Conservation (phyloP, 208 protist genomes). For the Trichomonas vaginalis region DNA sequence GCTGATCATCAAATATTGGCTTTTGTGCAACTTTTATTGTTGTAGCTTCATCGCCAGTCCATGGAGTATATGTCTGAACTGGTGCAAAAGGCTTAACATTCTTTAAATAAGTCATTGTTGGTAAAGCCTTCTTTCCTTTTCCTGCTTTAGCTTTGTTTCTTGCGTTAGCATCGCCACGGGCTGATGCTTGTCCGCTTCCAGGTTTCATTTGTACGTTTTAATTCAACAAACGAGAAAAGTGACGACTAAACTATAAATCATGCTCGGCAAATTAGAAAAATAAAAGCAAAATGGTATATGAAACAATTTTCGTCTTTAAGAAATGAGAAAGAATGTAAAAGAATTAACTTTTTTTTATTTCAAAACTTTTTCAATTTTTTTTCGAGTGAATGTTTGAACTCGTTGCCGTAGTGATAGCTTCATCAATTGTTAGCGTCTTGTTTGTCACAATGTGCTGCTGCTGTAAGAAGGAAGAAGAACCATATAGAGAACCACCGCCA, state of each 20-base stretch:
- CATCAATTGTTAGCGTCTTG: neutral
- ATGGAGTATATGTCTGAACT: neutral
- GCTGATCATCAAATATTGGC: neutral
- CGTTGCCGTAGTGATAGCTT: neutral
- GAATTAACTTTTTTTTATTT: too few relatives aligned
- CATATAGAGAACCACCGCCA: neutral
- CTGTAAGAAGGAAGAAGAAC: neutral
- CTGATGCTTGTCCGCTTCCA: neutral
- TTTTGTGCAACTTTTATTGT: neutral
- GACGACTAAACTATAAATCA: too few relatives aligned
- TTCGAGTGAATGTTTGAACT: neutral
- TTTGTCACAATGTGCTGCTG: neutral
- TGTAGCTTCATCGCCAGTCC: neutral
- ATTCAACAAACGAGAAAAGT: too few relatives aligned
- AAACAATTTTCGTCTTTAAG: too few relatives aligned
- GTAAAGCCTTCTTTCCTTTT: neutral
- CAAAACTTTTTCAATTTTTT: too few relatives aligned
- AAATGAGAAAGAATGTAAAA: too few relatives aligned
- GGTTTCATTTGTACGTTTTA: constrained; percentile 3
- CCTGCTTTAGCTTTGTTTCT: neutral
- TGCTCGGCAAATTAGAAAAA: too few relatives aligned
- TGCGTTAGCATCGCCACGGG: neutral
- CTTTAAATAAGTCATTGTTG: constrained; percentile 12
- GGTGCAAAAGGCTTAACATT: neutral
- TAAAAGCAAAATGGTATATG: too few relatives aligned